phyloP scores from a whole-genome alignment of 2,329 filamentous ascomycete genomes.

The Penicillium sp. region DNA sequence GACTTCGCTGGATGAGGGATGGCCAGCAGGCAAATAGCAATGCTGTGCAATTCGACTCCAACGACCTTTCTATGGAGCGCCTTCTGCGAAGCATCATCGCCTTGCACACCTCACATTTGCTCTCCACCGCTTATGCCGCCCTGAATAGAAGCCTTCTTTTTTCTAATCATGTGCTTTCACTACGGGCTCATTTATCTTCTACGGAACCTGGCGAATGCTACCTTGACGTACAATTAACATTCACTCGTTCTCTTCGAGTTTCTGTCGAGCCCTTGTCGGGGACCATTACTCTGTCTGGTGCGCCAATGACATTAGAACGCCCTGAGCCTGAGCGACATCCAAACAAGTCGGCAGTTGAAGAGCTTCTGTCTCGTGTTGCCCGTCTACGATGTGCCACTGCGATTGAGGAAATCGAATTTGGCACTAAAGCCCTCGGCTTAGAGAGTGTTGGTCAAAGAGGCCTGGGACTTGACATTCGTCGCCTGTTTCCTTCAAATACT shows the following conservation, averaged over 20 bases:
- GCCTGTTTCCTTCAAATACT: constrained; percentile 63
- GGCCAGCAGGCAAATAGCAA: constrained; percentile 70
- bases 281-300: constrained; percentile 68
- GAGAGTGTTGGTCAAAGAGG: constrained; percentile 37
- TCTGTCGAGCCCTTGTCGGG: constrained; percentile 78
- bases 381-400: constrained; percentile 41
- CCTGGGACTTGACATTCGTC: constrained; percentile 50
- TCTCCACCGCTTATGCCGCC: constrained; percentile 65
- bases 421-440: constrained; percentile 38
- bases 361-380: constrained; percentile 39
- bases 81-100: constrained; percentile 74
- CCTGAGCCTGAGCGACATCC: constrained; percentile 67
- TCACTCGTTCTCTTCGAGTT: constrained; percentile 60
- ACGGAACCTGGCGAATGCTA: constrained; percentile 66
- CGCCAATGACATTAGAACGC: constrained; percentile 55
- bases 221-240: constrained; percentile 69
- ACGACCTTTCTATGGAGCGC: constrained; percentile 69
- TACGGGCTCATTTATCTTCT: constrained; percentile 59
- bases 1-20: constrained; percentile 78
- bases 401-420: constrained; percentile 41
- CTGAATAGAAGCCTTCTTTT: constrained; percentile 64
- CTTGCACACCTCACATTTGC: constrained; percentile 69
- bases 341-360: constrained; percentile 43
- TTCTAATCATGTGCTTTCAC: constrained; percentile 57
- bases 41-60: constrained; percentile 66